Percentiles rank a stretch among this genome's conserved stretches.
These are phyloP conservation scores for Actinidia polygama DNA, from an alignment of 179 eudicot genomes.

Conservation along the genomic window DNA sequence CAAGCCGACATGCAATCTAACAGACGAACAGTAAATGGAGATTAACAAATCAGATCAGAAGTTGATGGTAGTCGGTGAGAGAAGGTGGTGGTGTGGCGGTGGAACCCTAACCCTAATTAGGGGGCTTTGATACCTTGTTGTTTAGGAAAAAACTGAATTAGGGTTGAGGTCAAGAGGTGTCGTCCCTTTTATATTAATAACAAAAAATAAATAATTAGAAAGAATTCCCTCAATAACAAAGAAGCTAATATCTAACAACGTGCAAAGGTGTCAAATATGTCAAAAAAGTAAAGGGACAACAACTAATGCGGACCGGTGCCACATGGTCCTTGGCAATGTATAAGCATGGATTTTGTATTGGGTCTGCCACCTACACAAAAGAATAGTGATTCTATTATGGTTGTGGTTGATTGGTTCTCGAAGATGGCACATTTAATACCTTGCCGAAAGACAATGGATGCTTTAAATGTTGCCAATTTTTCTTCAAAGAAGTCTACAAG, in stretches of 20 bases:
- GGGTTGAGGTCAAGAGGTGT: no score
- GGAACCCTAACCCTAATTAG: no score
- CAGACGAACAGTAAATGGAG: no score
- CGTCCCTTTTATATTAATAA: no score
- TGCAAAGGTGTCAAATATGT: neutral
- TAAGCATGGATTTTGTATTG: neutral
- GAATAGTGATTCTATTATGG: neutral
- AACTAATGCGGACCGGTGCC: neutral
- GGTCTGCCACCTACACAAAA: neutral
- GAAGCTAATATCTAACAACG: neutral
- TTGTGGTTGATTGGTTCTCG: neutral
- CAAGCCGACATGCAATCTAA: no score
- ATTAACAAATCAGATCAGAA: no score
- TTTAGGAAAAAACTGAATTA: no score
- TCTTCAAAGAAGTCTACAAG: neutral
- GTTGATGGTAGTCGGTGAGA: no score
- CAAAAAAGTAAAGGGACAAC: neutral
- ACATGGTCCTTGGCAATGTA: neutral
- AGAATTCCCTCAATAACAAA: no score
- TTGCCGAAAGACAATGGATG: neutral
- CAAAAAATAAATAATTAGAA: no score
- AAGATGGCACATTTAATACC: conserved; percentile 1
- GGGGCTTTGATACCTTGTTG: no score
- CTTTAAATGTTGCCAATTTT: neutral
- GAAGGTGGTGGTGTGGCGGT: no score